phyloP scores from a whole-genome alignment of 331 rosid species.

The Malus hybrid region DNA sequence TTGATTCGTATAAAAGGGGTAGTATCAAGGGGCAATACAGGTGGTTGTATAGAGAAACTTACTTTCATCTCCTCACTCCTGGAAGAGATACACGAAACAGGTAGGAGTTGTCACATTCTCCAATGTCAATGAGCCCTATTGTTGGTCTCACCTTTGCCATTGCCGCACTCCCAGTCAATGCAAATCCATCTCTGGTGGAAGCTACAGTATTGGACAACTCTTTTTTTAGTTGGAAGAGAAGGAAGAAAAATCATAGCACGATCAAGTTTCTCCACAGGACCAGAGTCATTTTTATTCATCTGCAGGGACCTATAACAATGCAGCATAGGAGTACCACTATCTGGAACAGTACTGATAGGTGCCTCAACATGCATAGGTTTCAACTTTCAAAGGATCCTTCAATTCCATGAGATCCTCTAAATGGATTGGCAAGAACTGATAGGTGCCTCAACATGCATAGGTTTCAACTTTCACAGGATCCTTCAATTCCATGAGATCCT shows the following conservation, averaged over 20 bases:
- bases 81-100: slow-evolving; percentile 46
- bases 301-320: slow-evolving; percentile 18
- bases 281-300: slow-evolving; percentile 1
- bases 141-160: slow-evolving; percentile 36
- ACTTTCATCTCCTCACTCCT: slow-evolving; percentile 50
- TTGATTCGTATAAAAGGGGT: not conserved
- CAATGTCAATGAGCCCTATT: slow-evolving; percentile 43
- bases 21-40: not conserved
- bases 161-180: slow-evolving; percentile 45
- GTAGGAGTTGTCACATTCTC: slow-evolving; percentile 36
- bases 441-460: slow-evolving; percentile 18
- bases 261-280: slow-evolving; percentile 16
- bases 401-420: slow-evolving; percentile 16
- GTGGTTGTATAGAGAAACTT: slow-evolving; percentile 15
- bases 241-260: slow-evolving; percentile 42
- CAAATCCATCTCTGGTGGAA: slow-evolving; percentile 32
- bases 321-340: slow-evolving; percentile 25
- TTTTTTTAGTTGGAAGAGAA: slow-evolving; percentile 20
- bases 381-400: slow-evolving; percentile 15
- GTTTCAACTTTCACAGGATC: slow-evolving; percentile 7
- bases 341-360: slow-evolving; percentile 28
- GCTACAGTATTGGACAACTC: slow-evolving; percentile 33
- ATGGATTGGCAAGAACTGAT: slow-evolving; percentile 13
- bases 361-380: slow-evolving; percentile 8
- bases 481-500: slow-evolving; percentile 17